Evolutionary conservation across 371 early-diverging fungal species (phyloP), one percentile per base, ranked within the genome.

Genomic region (Apophysomyces variabilis): DNA sequence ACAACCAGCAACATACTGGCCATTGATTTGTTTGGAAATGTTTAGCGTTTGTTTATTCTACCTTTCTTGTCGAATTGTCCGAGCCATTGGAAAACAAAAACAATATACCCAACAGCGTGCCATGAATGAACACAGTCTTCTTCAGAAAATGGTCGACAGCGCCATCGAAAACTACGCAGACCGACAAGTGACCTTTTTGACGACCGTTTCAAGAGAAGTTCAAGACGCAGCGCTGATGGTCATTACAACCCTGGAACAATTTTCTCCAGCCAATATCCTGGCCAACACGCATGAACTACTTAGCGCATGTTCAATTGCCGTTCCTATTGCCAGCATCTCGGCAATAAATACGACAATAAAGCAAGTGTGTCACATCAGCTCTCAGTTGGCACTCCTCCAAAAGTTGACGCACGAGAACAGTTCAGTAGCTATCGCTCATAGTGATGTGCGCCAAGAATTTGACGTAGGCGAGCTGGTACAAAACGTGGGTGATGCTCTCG

Each of bases 401-500:
- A 13, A 45, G 44, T 57, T 50, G 21, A 50, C 54, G 18, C 21
- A 50, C 21, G 54, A 50, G 9, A 50, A 16, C n/a, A 50, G 21
- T 11, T 16, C 18, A 6, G 21, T 9, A 21, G 9, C 9, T 3
- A 8, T 5, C 16, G 37, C 73, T 8, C 65, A 62, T 35, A 68
- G 68, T 38, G 41, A 50, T n/a, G 58, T 62, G 1, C 56, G 58
- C 1, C 61, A 64, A 7, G 77, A 84, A 35, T 87, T 90, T 66
- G 89, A 90, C 70, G 77, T 87, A 5, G 86, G 88, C 14, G 85
- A 88, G 57, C 65, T 87, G 41, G 72, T 88, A 11, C 88, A 90
- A 66, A 80, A 81, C 62, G 76, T 90, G 3, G 89, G 87, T 7
- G 90, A 90, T 69, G 80, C 85, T 11, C 73, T 88, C 61, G 86